These are phyloP conservation scores for Theileria parva DNA, from an alignment of 169 alveolate species.

Conservation along the genomic window DNA sequence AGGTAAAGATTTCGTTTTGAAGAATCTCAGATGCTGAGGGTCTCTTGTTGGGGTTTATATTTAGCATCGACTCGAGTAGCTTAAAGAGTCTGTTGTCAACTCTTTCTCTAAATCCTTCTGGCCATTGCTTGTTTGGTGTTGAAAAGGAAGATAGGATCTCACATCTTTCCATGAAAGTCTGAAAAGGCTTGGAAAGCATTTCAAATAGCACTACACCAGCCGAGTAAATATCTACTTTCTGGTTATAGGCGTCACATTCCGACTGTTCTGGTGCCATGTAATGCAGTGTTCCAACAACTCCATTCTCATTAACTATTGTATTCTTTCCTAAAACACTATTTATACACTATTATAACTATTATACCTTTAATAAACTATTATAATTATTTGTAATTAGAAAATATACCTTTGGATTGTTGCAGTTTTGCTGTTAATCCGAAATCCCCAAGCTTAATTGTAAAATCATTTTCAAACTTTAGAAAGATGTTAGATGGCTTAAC, in stretches of 20 bases:
- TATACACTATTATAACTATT: not conserved
- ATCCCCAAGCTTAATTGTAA: constrained; percentile 78
- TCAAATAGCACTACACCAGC: constrained; percentile 84
- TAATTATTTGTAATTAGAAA: not conserved
- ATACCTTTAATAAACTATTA: not conserved
- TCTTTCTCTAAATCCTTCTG: constrained; percentile 67
- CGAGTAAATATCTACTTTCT: constrained; percentile 81
- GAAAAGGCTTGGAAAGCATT: constrained; percentile 81
- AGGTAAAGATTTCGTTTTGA: constrained; percentile 67
- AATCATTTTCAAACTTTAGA: constrained; percentile 72
- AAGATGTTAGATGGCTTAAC: constrained; percentile 83
- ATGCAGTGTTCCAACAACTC: constrained; percentile 79
- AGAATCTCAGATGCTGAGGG: constrained; percentile 71
- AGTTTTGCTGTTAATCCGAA: constrained; percentile 82
- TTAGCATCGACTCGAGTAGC: constrained; percentile 68
- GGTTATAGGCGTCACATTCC: constrained; percentile 76
- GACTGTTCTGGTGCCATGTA: constrained; percentile 84
- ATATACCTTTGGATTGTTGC: constrained; percentile 21
- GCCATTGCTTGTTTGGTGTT: constrained; percentile 63
- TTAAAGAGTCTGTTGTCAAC: constrained; percentile 63
- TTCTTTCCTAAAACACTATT: not conserved
- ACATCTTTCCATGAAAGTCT: constrained; percentile 80
- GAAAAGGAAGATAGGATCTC: constrained; percentile 70
- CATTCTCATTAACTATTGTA: constrained; percentile 19
- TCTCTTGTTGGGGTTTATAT: constrained; percentile 71